These are phyloP conservation scores for Sphenostylis stenocarpa DNA, from an alignment of 306 rosid genomes.

Conservation along the genomic window DNA sequence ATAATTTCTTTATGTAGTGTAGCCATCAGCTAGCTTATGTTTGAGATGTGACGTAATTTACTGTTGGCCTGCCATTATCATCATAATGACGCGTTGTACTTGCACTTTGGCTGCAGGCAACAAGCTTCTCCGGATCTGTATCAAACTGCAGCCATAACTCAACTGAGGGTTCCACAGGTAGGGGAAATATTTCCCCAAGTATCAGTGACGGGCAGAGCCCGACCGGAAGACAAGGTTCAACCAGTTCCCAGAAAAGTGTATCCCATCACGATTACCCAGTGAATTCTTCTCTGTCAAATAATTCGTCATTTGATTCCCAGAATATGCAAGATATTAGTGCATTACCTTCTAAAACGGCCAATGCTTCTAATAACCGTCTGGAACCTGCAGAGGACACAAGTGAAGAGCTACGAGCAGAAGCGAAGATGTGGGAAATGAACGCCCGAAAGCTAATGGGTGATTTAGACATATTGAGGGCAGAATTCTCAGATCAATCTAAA, in stretches of 20 bases:
- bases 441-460: slow-evolving; percentile 81
- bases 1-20: slow-evolving; percentile 20
- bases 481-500: slow-evolving; percentile 64
- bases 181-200: slow-evolving; percentile 37
- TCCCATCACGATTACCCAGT: slow-evolving; percentile 31
- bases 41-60: slow-evolving; percentile 25
- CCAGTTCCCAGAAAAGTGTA: slow-evolving; percentile 44
- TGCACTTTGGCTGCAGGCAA: slow-evolving; percentile 37
- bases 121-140: slow-evolving; percentile 47
- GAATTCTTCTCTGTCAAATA: slow-evolving; percentile 30
- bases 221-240: slow-evolving; percentile 35
- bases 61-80: slow-evolving; percentile 18
- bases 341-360: slow-evolving; percentile 31
- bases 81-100: slow-evolving; percentile 12
- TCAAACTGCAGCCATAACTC: slow-evolving; percentile 47
- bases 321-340: slow-evolving; percentile 28
- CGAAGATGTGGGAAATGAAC: slow-evolving; percentile 96
- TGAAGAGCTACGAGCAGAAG: slow-evolving; percentile 84
- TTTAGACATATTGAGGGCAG: slow-evolving; percentile 63
- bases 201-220: slow-evolving; percentile 37
- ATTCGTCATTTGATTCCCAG: slow-evolving; percentile 33
- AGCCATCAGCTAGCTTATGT: slow-evolving; percentile 27
- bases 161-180: slow-evolving; percentile 41
- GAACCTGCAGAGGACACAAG: slow-evolving; percentile 57
- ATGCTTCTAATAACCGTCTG: slow-evolving; percentile 32